Percentiles rank a stretch among this genome's conserved stretches.
Evolutionary conservation across 805 yeast genomes (phyloP).

Genomic region (Barnettozyma wickerhamii): DNA sequence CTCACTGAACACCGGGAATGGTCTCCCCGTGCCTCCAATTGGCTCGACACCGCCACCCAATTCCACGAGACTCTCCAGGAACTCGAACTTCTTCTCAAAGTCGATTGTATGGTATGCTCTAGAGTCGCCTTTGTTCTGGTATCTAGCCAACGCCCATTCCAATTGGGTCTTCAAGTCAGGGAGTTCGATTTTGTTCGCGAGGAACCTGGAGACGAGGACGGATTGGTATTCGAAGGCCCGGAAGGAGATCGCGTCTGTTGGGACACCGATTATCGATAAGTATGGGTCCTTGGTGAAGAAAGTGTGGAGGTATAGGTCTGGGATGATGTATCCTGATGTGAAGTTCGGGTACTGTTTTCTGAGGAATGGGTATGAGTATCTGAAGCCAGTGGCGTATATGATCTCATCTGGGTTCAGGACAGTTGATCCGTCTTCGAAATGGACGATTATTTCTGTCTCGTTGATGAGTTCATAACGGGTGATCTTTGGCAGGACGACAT

Average conservation of each 20-base stretch:
- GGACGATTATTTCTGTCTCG: slow-evolving; percentile 26
- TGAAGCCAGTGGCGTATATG: slow-evolving; percentile 67
- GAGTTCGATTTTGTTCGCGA: slow-evolving; percentile 27
- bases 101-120: slow-evolving; percentile 32
- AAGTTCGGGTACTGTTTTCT: slow-evolving; percentile 21
- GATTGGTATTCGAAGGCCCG: slow-evolving; percentile 40
- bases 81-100: slow-evolving; percentile 25
- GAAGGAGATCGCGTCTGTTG: slow-evolving; percentile 36
- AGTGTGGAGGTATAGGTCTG: slow-evolving; percentile 29
- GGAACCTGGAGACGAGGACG: slow-evolving; percentile 29
- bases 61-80: slow-evolving; percentile 20
- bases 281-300: slow-evolving; percentile 29
- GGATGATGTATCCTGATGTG: slow-evolving; percentile 25
- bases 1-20: slow-evolving; percentile 20
- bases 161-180: slow-evolving; percentile 29
- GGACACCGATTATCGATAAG: slow-evolving; percentile 32
- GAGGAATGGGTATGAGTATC: slow-evolving; percentile 55
- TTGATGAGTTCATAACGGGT: slow-evolving; percentile 29
- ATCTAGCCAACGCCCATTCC: slow-evolving; percentile 28
- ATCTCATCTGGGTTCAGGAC: slow-evolving; percentile 44
- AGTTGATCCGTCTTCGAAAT: slow-evolving; percentile 40
- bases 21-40: slow-evolving; percentile 18
- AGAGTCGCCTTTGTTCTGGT: slow-evolving; percentile 25
- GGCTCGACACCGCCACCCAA: slow-evolving; percentile 25
- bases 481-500: slow-evolving; percentile 34